A percentile compares a stretch with the other conserved stretches of the same genome.
phyloP scores from a whole-genome alignment of 129 eudicot genomes.

The Flaveria trinervia region DNA sequence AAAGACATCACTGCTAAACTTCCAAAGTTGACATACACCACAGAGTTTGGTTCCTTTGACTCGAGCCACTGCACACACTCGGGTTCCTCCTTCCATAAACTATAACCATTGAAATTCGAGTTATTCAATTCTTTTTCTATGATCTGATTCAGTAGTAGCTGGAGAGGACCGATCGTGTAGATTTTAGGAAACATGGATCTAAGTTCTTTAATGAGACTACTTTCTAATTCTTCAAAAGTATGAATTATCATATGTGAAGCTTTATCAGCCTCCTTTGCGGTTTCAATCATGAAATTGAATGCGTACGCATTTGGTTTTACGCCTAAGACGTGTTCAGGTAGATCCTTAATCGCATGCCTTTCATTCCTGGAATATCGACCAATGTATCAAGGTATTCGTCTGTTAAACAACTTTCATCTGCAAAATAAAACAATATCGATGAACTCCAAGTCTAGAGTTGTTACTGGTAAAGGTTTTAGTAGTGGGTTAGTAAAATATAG shows the following conservation, averaged over 20 bases:
- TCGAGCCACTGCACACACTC: conserved; percentile 38
- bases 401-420: conserved; percentile 51
- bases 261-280: conserved; percentile 21
- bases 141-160: conserved; percentile 38
- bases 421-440: conserved; percentile 8
- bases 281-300: conserved; percentile 32
- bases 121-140: conserved; percentile 20
- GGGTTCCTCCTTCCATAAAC: conserved; percentile 44
- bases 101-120: conserved; percentile 20
- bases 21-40: conserved; percentile 44
- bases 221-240: conserved; percentile 56
- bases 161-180: conserved; percentile 54
- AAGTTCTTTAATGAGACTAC: conserved; percentile 33
- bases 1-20: conserved; percentile 35
- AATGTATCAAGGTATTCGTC: conserved; percentile 53
- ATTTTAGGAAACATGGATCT: conserved; percentile 29
- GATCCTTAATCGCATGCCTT: conserved; percentile 45
- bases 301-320: conserved; percentile 36
- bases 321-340: conserved; percentile 54
- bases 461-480: background rate
- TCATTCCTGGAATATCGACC: conserved; percentile 51
- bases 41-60: conserved; percentile 34
- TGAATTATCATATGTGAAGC: conserved; percentile 48
- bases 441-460: background rate
- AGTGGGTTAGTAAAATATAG: too few relatives aligned